Conservation (phyloP, 805 yeast species). For the Kodamaea sagamina region DNA sequence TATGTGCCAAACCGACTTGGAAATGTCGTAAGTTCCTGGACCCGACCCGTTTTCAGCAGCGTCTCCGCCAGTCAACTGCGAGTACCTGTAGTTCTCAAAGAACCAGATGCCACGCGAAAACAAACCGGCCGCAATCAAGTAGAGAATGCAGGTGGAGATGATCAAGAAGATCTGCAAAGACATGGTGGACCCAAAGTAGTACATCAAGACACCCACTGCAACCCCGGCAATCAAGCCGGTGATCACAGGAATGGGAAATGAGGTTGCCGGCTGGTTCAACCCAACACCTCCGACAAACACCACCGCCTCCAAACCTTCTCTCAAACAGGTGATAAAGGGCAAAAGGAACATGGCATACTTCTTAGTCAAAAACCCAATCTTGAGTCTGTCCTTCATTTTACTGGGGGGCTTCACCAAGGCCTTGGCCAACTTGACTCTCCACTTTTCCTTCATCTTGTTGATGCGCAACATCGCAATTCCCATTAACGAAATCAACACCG, state of each 20-base stretch:
- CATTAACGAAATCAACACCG: slow-evolving; percentile 86
- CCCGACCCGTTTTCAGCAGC: slow-evolving; percentile 92
- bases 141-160: slow-evolving; percentile 83
- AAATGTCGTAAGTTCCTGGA: slow-evolving; percentile 89
- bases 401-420: slow-evolving; percentile 68
- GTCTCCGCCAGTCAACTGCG: slow-evolving; percentile 82
- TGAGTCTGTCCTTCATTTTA: slow-evolving; percentile 48
- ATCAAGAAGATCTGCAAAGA: slow-evolving; percentile 88
- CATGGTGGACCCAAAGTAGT: slow-evolving; percentile 77
- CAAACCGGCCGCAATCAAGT: slow-evolving; percentile 88
- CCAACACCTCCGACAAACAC: slow-evolving; percentile 51
- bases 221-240: slow-evolving; percentile 82
- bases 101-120: slow-evolving; percentile 93
- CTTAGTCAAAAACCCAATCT: slow-evolving; percentile 35
- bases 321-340: slow-evolving; percentile 28
- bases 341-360: slow-evolving; percentile 28
- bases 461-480: slow-evolving; percentile 95
- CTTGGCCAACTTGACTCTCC: slow-evolving; percentile 92
- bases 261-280: slow-evolving; percentile 48
- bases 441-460: slow-evolving; percentile 94
- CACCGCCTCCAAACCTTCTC: slow-evolving; percentile 39
- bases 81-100: slow-evolving; percentile 71
- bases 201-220: slow-evolving; percentile 66
- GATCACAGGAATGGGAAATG: slow-evolving; percentile 93
- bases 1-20: slow-evolving; percentile 87